Percentiles rank a stretch among this genome's conserved stretches.
These are phyloP conservation scores for Irpex sp. DNA, from an alignment of 1,284 basidiomycete genomes.

Conservation along the genomic window DNA sequence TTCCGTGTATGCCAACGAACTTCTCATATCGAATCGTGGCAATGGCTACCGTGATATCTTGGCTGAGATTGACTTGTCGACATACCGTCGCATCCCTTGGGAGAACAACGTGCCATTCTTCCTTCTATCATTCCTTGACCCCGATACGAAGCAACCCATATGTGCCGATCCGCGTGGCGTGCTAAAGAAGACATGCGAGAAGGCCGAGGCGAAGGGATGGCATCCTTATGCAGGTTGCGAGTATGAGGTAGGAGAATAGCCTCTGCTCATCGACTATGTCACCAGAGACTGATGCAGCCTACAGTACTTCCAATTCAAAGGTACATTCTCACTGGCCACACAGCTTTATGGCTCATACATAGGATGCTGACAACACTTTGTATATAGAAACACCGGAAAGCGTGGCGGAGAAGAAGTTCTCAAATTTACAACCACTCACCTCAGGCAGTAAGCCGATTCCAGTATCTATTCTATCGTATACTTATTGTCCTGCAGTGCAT, in stretches of 20 bases:
- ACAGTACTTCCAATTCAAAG: constrained; percentile 94
- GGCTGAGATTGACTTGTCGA: constrained; percentile 81
- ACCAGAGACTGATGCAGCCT: constrained; percentile 1
- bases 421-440: constrained; percentile 74
- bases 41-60: constrained; percentile 92
- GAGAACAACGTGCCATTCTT: constrained; percentile 93
- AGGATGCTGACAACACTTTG: not conserved
- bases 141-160: constrained; percentile 74
- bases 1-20: constrained; percentile 75
- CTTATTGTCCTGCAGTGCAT: constrained; percentile 59
- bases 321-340: constrained; percentile 31
- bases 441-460: constrained; percentile 72
- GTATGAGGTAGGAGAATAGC: constrained; percentile 67
- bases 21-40: constrained; percentile 83
- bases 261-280: not conserved
- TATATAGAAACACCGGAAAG: constrained; percentile 73
- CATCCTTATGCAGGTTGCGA: constrained; percentile 81
- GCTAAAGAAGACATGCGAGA: constrained; percentile 59
- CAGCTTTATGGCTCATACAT: not conserved
- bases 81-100: constrained; percentile 88
- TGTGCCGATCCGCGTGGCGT: constrained; percentile 83
- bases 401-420: constrained; percentile 76
- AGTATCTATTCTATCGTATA: not conserved
- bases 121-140: constrained; percentile 86
- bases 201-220: constrained; percentile 46